A percentile compares a stretch with the other conserved stretches of the same genome.
Evolutionary conservation across 139 green algal species (phyloP).

Genomic region (Chlorella sp.): DNA sequence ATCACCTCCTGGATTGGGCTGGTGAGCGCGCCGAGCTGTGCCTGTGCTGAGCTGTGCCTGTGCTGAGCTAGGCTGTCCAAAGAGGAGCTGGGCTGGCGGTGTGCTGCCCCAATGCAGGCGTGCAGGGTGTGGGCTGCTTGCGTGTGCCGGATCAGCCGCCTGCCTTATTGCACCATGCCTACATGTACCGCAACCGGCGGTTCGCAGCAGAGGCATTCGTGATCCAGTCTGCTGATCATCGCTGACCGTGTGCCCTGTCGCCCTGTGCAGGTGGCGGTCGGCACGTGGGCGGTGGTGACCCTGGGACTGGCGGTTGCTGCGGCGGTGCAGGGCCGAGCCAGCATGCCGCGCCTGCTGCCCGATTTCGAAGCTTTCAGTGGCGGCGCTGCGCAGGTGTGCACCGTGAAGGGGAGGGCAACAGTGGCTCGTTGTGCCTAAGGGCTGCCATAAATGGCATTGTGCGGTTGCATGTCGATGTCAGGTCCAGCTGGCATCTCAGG

Average conservation of each 20-base stretch:
- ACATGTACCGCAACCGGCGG: no score
- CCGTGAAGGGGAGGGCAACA: no score
- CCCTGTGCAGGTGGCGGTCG: slow-evolving; percentile 17
- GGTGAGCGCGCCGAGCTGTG: no score
- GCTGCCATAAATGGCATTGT: no score
- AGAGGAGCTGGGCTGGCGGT: not conserved
- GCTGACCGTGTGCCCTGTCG: not conserved
- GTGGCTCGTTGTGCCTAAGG: no score
- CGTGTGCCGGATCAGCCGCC: no score
- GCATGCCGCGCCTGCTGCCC: slow-evolving; percentile 3
- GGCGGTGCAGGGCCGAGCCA: not conserved
- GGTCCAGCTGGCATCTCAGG: no score
- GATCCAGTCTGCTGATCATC: not conserved
- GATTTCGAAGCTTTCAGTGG: slow-evolving; percentile 17
- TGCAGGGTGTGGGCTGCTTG: no score
- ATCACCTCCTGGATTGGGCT: not conserved
- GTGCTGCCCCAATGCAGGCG: no score
- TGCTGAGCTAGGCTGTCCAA: not conserved
- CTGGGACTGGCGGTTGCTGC: not conserved
- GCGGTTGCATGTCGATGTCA: no score
- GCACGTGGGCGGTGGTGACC: slow-evolving; percentile 25
- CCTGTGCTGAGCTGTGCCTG: not conserved
- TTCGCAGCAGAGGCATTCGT: no score
- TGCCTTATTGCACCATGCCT: no score
- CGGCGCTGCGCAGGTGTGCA: not conserved